phyloP scores from a whole-genome alignment of 2,329 filamentous ascomycete genomes.

The Penicillium sp. region DNA sequence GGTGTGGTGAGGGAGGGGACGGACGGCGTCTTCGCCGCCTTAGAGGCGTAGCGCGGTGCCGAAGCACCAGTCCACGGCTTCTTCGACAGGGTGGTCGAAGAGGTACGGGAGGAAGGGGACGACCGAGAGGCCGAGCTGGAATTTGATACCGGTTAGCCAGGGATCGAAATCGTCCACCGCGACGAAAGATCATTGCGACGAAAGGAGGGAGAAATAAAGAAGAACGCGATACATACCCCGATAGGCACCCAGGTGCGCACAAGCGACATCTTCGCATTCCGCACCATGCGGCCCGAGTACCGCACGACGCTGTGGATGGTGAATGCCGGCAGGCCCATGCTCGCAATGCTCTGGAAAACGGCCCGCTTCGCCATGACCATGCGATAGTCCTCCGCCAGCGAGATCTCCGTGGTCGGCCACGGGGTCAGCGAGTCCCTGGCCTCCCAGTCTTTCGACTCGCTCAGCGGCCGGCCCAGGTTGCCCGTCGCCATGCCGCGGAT shows the following conservation, averaged over 20 bases:
- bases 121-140: constrained; percentile 61
- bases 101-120: constrained; percentile 81
- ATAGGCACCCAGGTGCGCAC: constrained; percentile 87
- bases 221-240: constrained; percentile 60
- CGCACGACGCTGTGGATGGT: constrained; percentile 91
- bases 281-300: constrained; percentile 84
- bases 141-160: not conserved
- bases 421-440: constrained; percentile 29
- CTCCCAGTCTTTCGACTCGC: constrained; percentile 1
- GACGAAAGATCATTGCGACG: not conserved
- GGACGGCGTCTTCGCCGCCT: constrained; percentile 62
- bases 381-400: constrained; percentile 83
- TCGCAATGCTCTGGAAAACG: constrained; percentile 85
- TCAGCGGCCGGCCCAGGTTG: constrained; percentile 25
- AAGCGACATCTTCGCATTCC: constrained; percentile 70
- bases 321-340: constrained; percentile 90
- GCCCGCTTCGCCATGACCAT: constrained; percentile 88
- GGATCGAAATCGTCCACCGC: not conserved
- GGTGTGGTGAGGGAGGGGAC: constrained; percentile 22
- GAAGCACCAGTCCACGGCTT: constrained; percentile 86
- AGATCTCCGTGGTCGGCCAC: constrained; percentile 50
- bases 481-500: constrained; percentile 38
- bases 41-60: constrained; percentile 73
- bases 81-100: constrained; percentile 90
- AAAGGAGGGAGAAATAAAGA: not conserved